Base-by-base conservation (phyloP, 768 basidiomycete species). In the Boletus tomentosulus region DNA sequence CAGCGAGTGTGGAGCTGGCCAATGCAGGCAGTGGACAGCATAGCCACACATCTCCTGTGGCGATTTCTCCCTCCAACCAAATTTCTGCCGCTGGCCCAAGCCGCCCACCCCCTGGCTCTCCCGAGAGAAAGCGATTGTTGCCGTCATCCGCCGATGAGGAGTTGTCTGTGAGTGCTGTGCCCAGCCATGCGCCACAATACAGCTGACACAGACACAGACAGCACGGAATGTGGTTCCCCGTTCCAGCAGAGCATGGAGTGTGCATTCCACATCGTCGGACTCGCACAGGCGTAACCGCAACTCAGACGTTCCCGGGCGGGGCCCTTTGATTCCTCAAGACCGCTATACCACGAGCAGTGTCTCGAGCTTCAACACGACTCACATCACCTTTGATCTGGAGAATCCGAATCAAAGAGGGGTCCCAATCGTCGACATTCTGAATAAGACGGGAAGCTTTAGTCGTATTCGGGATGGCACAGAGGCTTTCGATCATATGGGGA, bases 321-420 rank as follows among this genome's bases (percentile, higher is more conserved):
- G 67, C 0, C 60, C 48, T 9, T 4, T 37, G 11, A 59, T 69
- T 22, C 67, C 67, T 19, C 67, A 71, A 33, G 54, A 57, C 4
- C 54, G 54, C 9, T 69, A 69, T 27, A 51, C 44, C 3, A 60
- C 62, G 0, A 57, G 53, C 12, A 59, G 52, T n/a, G 54, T 59
- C 2, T 43, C 53, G 9, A 22, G 45, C 3, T 57, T 48, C 7
- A 56, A 45, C 27, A 25, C 45, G 2, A 35, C 53, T 19, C 27
- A 55, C 1, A 82, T 90, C 53, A 76, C 75, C 57, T 90, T 89
- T 63, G 75, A 73, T 66, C 73, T 78, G 56, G 75, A 78, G 46
- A 69, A 76, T 42, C 80, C 84, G 12, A 63, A 69, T 2, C 81
- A 81, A 58, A 76, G 68, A 54, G 88, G 87, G 25, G 82, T 90